Percentiles rank a stretch among this genome's conserved stretches.
Conservation (phyloP, 768 basidiomycete genomes). For the Macrolepiota fuliginosa region DNA sequence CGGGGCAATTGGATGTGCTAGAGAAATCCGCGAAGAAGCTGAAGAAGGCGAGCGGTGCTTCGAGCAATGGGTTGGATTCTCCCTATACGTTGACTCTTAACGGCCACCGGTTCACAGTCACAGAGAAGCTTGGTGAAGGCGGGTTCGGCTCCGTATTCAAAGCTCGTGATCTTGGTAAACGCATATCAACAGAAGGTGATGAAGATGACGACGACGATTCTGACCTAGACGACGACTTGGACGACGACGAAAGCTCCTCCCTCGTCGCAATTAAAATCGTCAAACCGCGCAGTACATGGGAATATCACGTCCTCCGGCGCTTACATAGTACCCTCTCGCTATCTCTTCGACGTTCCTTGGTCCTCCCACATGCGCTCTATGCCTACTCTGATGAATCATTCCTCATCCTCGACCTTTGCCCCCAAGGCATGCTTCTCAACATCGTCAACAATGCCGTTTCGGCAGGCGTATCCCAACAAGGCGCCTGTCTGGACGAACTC, state of each 20-base stretch:
- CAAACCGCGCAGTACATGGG: constrained; percentile 87
- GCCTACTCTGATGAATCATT: constrained; percentile 88
- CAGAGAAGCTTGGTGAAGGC: constrained; percentile 93
- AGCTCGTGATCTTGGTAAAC: constrained; percentile 56
- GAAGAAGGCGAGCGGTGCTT: constrained; percentile 38
- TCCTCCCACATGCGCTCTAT: constrained; percentile 77
- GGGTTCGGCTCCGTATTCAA: constrained; percentile 97
- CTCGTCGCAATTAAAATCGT: constrained; percentile 91
- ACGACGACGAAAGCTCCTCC: constrained; percentile 51
- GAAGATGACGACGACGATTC: constrained; percentile 49
- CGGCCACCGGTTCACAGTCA: constrained; percentile 64
- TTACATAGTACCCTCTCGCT: constrained; percentile 68
- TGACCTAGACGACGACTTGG: constrained; percentile 52
- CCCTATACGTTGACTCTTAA: constrained; percentile 58
- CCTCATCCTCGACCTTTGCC: constrained; percentile 83
- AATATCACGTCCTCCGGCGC: constrained; percentile 80
- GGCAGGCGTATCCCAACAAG: constrained; percentile 76
- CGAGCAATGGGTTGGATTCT: constrained; percentile 35
- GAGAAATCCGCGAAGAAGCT: constrained; percentile 66
- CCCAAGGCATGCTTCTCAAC: constrained; percentile 90
- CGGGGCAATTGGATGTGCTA: constrained; percentile 61
- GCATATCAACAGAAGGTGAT: constrained; percentile 41
- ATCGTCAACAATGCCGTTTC: constrained; percentile 82
- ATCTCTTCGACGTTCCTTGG: constrained; percentile 61
- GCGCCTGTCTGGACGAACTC: constrained; percentile 86